A percentile compares a stretch with the other conserved stretches of the same genome.
Evolutionary conservation across 2,329 filamentous ascomycete genomes (phyloP).

Genomic region (Hypoxylon sp.): DNA sequence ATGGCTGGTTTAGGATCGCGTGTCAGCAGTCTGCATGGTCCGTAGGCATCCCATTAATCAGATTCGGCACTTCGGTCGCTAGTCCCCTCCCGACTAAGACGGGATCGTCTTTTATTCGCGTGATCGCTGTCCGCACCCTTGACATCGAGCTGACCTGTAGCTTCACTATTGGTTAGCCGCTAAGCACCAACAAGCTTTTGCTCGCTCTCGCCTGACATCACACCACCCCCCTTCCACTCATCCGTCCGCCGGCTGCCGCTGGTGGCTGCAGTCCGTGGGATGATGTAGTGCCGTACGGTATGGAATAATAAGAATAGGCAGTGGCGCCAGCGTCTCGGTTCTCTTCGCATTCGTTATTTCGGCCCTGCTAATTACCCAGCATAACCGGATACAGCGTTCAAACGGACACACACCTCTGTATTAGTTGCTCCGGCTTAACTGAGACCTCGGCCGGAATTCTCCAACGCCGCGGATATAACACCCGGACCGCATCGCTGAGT

Average conservation of each 20-base stretch:
- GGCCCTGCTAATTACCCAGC: background rate
- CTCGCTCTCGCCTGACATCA: slow-evolving; percentile 38
- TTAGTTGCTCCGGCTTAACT: background rate
- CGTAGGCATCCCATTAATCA: slow-evolving; percentile 5
- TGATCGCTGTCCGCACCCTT: slow-evolving; percentile 14
- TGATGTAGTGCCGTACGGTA: background rate
- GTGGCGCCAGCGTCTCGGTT: background rate
- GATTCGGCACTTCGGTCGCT: slow-evolving; percentile 25
- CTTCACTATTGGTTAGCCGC: background rate
- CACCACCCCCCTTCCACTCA: slow-evolving; percentile 21
- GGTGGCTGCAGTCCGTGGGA: background rate
- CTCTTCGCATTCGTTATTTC: background rate
- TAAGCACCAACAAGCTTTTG: background rate
- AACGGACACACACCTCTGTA: background rate
- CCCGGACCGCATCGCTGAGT: slow-evolving; percentile 5
- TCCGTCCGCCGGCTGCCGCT: background rate
- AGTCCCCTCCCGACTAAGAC: slow-evolving; percentile 10
- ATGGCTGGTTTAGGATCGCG: background rate
- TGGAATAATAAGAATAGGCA: background rate
- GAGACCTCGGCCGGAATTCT: slow-evolving; percentile 2
- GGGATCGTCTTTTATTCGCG: slow-evolving; percentile 8
- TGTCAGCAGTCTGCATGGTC: slow-evolving; percentile 2
- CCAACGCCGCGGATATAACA: slow-evolving; percentile 5
- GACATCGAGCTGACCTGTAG: background rate
- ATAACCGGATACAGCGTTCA: background rate